Evolutionary conservation across 2,329 filamentous ascomycete species (phyloP).

Genomic region (Monosporascus cannonballus): DNA sequence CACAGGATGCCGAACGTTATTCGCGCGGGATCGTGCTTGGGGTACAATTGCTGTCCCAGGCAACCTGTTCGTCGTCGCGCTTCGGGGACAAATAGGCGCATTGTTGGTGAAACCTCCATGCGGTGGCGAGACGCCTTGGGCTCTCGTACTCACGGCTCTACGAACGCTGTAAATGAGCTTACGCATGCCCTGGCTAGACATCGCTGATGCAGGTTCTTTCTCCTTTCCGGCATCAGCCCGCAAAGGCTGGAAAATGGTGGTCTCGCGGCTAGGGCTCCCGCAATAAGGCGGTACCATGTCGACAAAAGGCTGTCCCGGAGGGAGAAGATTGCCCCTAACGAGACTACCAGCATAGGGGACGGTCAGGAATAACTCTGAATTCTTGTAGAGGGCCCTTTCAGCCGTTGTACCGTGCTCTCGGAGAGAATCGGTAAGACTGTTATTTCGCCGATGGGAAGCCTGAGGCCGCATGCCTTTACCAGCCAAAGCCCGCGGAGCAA

Average conservation of each 20-base stretch:
- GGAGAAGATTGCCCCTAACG: slow-evolving; percentile 78
- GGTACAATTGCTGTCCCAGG: slow-evolving; percentile 57
- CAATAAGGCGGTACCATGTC: slow-evolving; percentile 54
- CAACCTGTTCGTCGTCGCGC: slow-evolving; percentile 51
- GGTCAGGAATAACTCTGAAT: slow-evolving; percentile 53
- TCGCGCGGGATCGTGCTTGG: slow-evolving; percentile 40
- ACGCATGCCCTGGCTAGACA: slow-evolving; percentile 72
- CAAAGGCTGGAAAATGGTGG: slow-evolving; percentile 44
- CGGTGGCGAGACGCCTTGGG: slow-evolving; percentile 36
- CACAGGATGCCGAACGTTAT: slow-evolving; percentile 45
- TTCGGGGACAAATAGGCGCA: slow-evolving; percentile 42
- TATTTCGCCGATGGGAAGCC: slow-evolving; percentile 71
- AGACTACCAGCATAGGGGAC: slow-evolving; percentile 73
- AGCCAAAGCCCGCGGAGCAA: slow-evolving; percentile 50
- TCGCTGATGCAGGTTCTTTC: slow-evolving; percentile 47
- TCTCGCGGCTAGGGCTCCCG: slow-evolving; percentile 42
- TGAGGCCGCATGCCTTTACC: slow-evolving; percentile 54
- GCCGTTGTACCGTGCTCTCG: slow-evolving; percentile 54
- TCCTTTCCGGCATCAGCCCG: slow-evolving; percentile 29
- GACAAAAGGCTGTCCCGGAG: slow-evolving; percentile 76
- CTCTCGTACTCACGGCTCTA: slow-evolving; percentile 64
- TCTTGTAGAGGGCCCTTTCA: slow-evolving; percentile 46
- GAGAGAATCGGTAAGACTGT: slow-evolving; percentile 79
- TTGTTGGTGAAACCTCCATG: slow-evolving; percentile 44
- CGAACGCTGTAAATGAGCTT: slow-evolving; percentile 82